Evolutionary conservation across 202 grass and related monocot species (phyloP), one percentile per base, ranked within the genome.

Genomic region (Schoenoplectus triqueter): DNA sequence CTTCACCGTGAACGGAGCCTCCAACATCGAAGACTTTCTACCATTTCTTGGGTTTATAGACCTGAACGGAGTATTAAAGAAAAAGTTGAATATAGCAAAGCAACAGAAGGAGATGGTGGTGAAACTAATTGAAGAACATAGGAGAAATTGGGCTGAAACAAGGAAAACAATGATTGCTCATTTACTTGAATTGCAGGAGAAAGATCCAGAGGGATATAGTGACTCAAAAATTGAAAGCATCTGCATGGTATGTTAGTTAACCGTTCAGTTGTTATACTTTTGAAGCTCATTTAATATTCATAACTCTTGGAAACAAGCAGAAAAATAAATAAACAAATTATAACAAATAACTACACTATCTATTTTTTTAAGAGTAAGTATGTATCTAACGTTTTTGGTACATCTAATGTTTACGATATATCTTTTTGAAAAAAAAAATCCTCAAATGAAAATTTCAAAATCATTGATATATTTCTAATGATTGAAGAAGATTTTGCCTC

Each of bases 171-270:
- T 78, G 50, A 80, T 92, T 2, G 87, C 82, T 31, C 87, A 72
- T 18, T 74, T 96, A 81, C 44, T 92, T 40, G 50, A 77, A 50
- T 80, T 86, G 6, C 94, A 93, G 51, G 64, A 67, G 7, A 61
- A 5, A 0, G 88, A 96, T 31, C 87, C 94, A 0, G 84, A 82
- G 1, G 73, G 76, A 45, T 93, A 90, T 86, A 93, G 64, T 0
- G 89, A 96, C 50, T 72, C 79, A 0, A 80, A 84, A 73, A 77
- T 96, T 84, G 88, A 91, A 75, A 81, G 84, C 60, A 61, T 96
- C 3, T 64, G 85, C 50, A 2, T 84, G 84, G 93, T 95, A 88
- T 57, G 62, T 64, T 72, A 74, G 7, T 64, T 3, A 5, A 49
- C 47, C 14, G 55, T 13, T 57, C 11, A 66, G 73, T 45, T 71